Evolutionary conservation across 2,329 filamentous ascomycete species (phyloP).

Genomic region (Xylaria sp.): DNA sequence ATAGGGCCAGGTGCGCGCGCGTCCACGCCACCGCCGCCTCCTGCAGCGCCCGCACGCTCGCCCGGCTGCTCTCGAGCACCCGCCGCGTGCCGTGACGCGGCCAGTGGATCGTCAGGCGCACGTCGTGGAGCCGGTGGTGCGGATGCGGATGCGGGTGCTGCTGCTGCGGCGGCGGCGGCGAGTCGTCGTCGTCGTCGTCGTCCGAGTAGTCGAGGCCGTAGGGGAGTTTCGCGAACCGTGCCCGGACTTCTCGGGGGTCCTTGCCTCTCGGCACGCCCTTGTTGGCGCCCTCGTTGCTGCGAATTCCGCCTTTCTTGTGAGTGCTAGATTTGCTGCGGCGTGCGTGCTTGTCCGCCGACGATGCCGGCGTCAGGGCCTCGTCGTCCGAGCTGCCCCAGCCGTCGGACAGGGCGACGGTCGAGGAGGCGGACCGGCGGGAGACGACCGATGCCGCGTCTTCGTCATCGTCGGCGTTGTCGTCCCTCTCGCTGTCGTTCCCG

Average conservation of each 20-base stretch:
- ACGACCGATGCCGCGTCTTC: slow-evolving; percentile 31
- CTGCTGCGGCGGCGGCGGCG: slow-evolving; percentile 14
- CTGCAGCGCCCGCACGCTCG: slow-evolving; percentile 33
- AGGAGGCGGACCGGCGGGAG: slow-evolving; percentile 29
- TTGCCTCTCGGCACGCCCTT: slow-evolving; percentile 3
- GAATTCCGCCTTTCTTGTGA: slow-evolving; percentile 8
- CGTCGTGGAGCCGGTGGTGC: slow-evolving; percentile 24
- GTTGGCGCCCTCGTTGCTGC: slow-evolving; percentile 7
- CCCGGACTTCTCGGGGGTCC: background rate
- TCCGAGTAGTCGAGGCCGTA: slow-evolving; percentile 5
- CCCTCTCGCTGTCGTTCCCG: slow-evolving; percentile 7
- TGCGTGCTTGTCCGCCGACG: slow-evolving; percentile 12
- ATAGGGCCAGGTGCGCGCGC: slow-evolving; percentile 17
- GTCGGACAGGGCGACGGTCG: slow-evolving; percentile 29
- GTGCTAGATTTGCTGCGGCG: slow-evolving; percentile 1
- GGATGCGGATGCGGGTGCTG: background rate
- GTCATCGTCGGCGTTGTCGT: slow-evolving; percentile 23
- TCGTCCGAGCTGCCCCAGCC: slow-evolving; percentile 33
- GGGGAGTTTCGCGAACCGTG: background rate
- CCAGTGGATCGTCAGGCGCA: slow-evolving; percentile 35
- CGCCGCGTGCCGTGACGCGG: slow-evolving; percentile 31
- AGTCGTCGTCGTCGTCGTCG: slow-evolving; percentile 19
- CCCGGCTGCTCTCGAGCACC: slow-evolving; percentile 27
- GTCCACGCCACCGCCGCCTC: slow-evolving; percentile 30
- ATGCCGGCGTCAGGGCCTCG: slow-evolving; percentile 26